Evolutionary conservation across 2,329 filamentous ascomycete species (phyloP).

Genomic region (Epichloe baconii): DNA sequence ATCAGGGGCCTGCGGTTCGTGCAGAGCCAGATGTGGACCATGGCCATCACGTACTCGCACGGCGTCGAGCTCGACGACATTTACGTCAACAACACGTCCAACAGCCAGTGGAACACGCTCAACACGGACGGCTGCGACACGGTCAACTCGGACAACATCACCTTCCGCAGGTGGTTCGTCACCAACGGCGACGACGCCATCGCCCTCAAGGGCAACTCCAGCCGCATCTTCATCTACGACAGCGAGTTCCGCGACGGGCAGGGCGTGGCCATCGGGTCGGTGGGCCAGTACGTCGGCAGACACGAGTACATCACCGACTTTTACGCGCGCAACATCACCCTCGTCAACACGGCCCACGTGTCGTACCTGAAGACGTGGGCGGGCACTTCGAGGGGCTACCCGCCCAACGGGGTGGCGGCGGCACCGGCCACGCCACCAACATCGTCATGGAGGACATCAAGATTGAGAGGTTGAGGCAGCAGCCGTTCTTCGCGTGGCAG

Average conservation of each 20-base stretch:
- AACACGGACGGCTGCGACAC: slow-evolving; percentile 37
- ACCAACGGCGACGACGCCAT: slow-evolving; percentile 41
- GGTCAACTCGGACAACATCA: slow-evolving; percentile 37
- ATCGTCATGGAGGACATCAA: slow-evolving; percentile 19
- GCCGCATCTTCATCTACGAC: slow-evolving; percentile 37
- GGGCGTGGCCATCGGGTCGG: slow-evolving; percentile 43
- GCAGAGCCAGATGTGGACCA: slow-evolving; percentile 48
- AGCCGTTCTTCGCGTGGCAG: slow-evolving; percentile 22
- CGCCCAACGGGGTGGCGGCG: slow-evolving; percentile 47
- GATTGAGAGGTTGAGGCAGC: slow-evolving; percentile 13
- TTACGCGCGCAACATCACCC: slow-evolving; percentile 31
- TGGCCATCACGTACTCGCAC: slow-evolving; percentile 36
- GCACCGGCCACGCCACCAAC: slow-evolving; percentile 27
- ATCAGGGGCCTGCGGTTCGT: slow-evolving; percentile 37
- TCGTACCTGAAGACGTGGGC: slow-evolving; percentile 49
- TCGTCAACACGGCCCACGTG: slow-evolving; percentile 31
- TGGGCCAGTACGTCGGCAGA: slow-evolving; percentile 37
- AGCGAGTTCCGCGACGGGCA: slow-evolving; percentile 34
- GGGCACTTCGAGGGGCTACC: slow-evolving; percentile 33
- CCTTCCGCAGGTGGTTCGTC: slow-evolving; percentile 35
- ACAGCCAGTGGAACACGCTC: slow-evolving; percentile 18
- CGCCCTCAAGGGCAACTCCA: slow-evolving; percentile 41
- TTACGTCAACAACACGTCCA: slow-evolving; percentile 36
- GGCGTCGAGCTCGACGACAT: slow-evolving; percentile 36
- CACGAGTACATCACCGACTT: slow-evolving; percentile 38